These are phyloP conservation scores for Puccinia hordei DNA, from an alignment of 1,284 basidiomycete species.

Conservation along the genomic window DNA sequence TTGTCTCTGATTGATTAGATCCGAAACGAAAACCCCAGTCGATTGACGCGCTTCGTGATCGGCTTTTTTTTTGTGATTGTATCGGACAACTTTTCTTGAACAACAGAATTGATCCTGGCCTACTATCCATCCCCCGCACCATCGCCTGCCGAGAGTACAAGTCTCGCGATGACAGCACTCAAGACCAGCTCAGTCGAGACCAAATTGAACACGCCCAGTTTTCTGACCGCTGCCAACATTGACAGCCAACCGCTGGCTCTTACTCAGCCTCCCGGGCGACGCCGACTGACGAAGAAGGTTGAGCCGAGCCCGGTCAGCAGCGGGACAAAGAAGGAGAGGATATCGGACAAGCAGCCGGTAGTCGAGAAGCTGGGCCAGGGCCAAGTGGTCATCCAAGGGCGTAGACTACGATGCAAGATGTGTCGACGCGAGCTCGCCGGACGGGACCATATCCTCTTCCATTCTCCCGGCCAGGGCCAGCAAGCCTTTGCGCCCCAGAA, in stretches of 20 bases:
- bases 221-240: neutral
- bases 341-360: neutral
- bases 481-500: slow-evolving; percentile 56
- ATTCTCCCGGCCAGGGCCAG: slow-evolving; percentile 55
- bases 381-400: slow-evolving; percentile 28
- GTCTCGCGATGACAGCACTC: slow-evolving; percentile 5
- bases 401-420: slow-evolving; percentile 36
- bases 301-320: neutral
- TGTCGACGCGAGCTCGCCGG: slow-evolving; percentile 41
- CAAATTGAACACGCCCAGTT: slow-evolving; percentile 2
- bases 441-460: slow-evolving; percentile 39
- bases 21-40: neutral
- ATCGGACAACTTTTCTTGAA: neutral
- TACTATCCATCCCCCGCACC: slow-evolving; percentile 41
- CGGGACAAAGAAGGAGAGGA: neutral
- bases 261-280: neutral
- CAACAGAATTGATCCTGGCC: slow-evolving; percentile 42
- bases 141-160: slow-evolving; percentile 17
- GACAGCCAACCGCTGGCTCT: neutral
- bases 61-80: neutral
- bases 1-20: neutral
- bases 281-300: neutral
- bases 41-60: neutral
- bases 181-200: slow-evolving; percentile 16
- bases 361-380: slow-evolving; percentile 37